Conservation (phyloP, 495 filamentous ascomycete species). For the Penicillium crystallinum region DNA sequence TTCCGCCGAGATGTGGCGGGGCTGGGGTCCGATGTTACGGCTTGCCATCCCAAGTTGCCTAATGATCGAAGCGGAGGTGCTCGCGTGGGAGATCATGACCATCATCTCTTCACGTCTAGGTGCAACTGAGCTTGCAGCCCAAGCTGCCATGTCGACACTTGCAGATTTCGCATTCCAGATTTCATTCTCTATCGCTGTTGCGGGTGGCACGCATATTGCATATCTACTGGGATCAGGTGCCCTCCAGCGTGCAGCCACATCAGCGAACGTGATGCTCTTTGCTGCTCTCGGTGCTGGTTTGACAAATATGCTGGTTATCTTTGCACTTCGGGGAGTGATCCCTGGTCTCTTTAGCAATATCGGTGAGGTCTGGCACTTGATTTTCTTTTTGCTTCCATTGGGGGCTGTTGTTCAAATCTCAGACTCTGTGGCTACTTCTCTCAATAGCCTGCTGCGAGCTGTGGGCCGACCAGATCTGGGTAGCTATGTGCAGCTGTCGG, state of each 20-base stretch:
- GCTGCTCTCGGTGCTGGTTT: slow-evolving; percentile 24
- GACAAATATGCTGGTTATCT: slow-evolving; percentile 17
- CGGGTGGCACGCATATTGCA: slow-evolving; percentile 57
- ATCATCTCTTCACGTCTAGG: slow-evolving; percentile 46
- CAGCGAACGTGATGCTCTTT: slow-evolving; percentile 14
- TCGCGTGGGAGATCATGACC: slow-evolving; percentile 54
- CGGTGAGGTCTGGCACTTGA: slow-evolving; percentile 26
- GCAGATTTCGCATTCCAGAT: slow-evolving; percentile 55
- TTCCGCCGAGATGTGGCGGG: slow-evolving; percentile 37
- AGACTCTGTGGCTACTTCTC: slow-evolving; percentile 20
- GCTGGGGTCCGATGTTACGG: slow-evolving; percentile 53
- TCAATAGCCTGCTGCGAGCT: slow-evolving; percentile 21
- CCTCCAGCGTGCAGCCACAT: slow-evolving; percentile 23
- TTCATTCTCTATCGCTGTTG: slow-evolving; percentile 58
- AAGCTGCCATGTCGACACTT: slow-evolving; percentile 53
- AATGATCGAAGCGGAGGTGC: slow-evolving; percentile 54
- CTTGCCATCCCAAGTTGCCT: slow-evolving; percentile 53
- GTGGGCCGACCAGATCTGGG: slow-evolving; percentile 13
- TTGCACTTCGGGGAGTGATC: slow-evolving; percentile 12
- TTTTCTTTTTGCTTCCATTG: slow-evolving; percentile 18
- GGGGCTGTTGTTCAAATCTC: slow-evolving; percentile 24
- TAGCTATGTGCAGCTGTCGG: slow-evolving; percentile 8
- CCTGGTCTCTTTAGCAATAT: slow-evolving; percentile 36
- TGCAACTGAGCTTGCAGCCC: slow-evolving; percentile 44
- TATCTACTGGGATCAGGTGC: slow-evolving; percentile 54